Percentiles rank a stretch among this genome's conserved stretches.
These are phyloP conservation scores for Stenogyne calaminthoides DNA, from an alignment of 305 asterid species.

Conservation along the genomic window DNA sequence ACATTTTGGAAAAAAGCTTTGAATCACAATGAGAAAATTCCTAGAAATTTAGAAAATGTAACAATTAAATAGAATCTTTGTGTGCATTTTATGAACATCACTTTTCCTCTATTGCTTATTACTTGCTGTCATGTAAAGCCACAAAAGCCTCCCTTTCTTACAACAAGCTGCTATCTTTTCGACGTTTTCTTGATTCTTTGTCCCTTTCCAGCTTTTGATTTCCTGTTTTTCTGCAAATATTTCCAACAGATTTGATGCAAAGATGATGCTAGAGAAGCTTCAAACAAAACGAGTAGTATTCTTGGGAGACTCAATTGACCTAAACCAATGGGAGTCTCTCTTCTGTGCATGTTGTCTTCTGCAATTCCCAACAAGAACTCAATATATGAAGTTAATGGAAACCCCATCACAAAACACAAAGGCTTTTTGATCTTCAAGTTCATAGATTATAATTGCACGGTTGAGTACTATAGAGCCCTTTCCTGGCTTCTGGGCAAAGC, in stretches of 20 bases:
- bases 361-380: slow-evolving; percentile 49
- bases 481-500: slow-evolving; percentile 84
- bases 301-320: slow-evolving; percentile 92
- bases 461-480: slow-evolving; percentile 92
- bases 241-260: slow-evolving; percentile 69
- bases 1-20: not conserved
- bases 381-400: slow-evolving; percentile 79
- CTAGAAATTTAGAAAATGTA: not conserved
- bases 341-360: slow-evolving; percentile 91
- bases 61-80: not conserved
- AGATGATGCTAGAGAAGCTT: slow-evolving; percentile 68
- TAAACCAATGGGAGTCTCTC: slow-evolving; percentile 99
- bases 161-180: not conserved
- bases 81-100: not conserved
- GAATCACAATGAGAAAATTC: slow-evolving; percentile 2
- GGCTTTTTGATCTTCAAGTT: slow-evolving; percentile 83
- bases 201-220: not conserved
- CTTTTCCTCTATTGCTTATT: not conserved
- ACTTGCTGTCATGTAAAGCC: not conserved
- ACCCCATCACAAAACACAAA: slow-evolving; percentile 91
- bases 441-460: slow-evolving; percentile 72
- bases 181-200: not conserved
- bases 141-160: slow-evolving; percentile 8
- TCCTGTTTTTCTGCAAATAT: not conserved
- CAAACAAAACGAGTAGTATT: slow-evolving; percentile 82